phyloP scores from a whole-genome alignment of 768 basidiomycete species.

The Suillus variegatus region DNA sequence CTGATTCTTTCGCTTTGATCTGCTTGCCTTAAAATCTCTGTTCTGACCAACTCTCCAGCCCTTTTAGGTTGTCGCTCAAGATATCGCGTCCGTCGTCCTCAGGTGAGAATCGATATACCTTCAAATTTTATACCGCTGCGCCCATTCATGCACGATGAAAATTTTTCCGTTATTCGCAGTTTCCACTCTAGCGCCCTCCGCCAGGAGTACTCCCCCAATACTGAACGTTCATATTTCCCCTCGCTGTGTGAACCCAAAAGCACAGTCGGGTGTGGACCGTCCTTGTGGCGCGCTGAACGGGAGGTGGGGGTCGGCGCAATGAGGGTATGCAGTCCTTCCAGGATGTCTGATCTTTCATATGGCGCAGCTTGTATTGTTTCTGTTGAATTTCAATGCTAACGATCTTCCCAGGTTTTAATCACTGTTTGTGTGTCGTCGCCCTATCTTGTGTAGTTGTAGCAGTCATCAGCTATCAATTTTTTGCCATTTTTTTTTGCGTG shows the following conservation, averaged over 20 bases:
- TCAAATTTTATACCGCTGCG: slow-evolving; percentile 17
- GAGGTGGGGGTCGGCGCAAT: slow-evolving; percentile 73
- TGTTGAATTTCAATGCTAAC: slow-evolving; percentile 7
- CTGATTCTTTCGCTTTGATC: slow-evolving; percentile 45
- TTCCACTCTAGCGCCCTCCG: slow-evolving; percentile 77
- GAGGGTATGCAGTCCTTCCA: slow-evolving; percentile 75
- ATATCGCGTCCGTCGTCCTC: background rate
- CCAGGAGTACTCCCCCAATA: slow-evolving; percentile 71
- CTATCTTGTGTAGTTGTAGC: background rate
- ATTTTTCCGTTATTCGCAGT: slow-evolving; percentile 77
- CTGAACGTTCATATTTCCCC: slow-evolving; percentile 74
- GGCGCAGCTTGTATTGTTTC: slow-evolving; percentile 24
- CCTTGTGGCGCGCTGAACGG: slow-evolving; percentile 66
- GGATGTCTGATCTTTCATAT: slow-evolving; percentile 72
- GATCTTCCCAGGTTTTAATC: slow-evolving; percentile 11
- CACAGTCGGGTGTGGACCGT: slow-evolving; percentile 66
- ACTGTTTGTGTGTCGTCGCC: slow-evolving; percentile 37
- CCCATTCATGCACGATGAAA: slow-evolving; percentile 49
- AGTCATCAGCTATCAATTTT: background rate
- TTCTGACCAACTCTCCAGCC: slow-evolving; percentile 18
- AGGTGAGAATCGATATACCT: slow-evolving; percentile 27
- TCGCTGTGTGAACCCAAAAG: slow-evolving; percentile 71
- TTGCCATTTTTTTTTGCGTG: background rate
- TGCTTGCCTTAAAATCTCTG: background rate
- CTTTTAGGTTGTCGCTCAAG: background rate